Conservation (phyloP, 2,329 filamentous ascomycete genomes). For the Fusarium domesticum region DNA sequence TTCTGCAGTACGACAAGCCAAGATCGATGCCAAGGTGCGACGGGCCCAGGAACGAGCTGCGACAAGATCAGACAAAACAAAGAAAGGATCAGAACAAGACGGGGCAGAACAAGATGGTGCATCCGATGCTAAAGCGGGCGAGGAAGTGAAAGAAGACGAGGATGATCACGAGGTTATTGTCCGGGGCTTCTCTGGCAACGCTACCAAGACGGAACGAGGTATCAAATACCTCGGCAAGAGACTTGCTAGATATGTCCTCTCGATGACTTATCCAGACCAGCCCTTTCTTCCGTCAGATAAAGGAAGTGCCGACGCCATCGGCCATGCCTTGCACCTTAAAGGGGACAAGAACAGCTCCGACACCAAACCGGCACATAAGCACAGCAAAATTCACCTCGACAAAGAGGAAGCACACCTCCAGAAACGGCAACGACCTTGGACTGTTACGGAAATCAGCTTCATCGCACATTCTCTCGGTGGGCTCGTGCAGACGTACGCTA, state of each 20-base stretch:
- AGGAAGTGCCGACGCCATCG: constrained; percentile 43
- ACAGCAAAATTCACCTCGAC: constrained; percentile 58
- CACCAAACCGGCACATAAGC: constrained; percentile 52
- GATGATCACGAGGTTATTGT: constrained; percentile 86
- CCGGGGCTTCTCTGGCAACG: constrained; percentile 84
- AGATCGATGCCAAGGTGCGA: constrained; percentile 63
- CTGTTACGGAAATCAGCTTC: constrained; percentile 92
- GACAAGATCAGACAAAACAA: constrained; percentile 8
- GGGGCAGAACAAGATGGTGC: constrained; percentile 9
- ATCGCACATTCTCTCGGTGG: constrained; percentile 89
- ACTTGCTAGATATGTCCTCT: constrained; percentile 84
- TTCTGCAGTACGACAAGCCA: constrained; percentile 70
- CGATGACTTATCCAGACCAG: constrained; percentile 91
- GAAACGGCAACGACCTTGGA: constrained; percentile 59
- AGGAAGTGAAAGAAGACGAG: constrained; percentile 39
- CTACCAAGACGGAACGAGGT: constrained; percentile 84
- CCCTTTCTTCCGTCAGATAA: constrained; percentile 70
- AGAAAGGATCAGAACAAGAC: constrained; percentile 8
- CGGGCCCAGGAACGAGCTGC: constrained; percentile 49
- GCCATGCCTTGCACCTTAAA: constrained; percentile 35
- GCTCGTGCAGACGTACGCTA: constrained; percentile 86
- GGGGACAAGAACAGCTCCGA: constrained; percentile 45
- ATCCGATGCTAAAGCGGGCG: constrained; percentile 14
- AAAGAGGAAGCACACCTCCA: constrained; percentile 54
- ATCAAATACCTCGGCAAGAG: constrained; percentile 97